A percentile compares a stretch with the other conserved stretches of the same genome.
These are phyloP conservation scores for Ciborinia camelliae DNA, from an alignment of 2,329 filamentous ascomycete species.

Conservation along the genomic window DNA sequence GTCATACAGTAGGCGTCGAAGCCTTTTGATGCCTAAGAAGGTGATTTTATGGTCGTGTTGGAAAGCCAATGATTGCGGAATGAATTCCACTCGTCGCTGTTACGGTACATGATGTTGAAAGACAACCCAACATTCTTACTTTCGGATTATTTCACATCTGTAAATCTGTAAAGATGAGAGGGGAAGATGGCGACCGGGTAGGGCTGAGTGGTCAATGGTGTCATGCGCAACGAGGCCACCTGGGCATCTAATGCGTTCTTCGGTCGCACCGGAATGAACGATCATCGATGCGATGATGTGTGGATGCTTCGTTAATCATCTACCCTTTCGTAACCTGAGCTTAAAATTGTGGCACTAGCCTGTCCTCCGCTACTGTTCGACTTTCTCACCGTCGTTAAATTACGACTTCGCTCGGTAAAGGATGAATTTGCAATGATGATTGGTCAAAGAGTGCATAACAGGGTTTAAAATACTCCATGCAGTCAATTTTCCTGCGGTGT, in stretches of 20 bases:
- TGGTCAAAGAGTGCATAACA: constrained; percentile 20
- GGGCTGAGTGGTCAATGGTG: constrained; percentile 26
- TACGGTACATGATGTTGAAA: background rate
- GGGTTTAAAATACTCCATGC: constrained; percentile 14
- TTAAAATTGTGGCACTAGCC: constrained; percentile 3
- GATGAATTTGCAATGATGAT: constrained; percentile 9
- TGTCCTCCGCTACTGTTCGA: constrained; percentile 15
- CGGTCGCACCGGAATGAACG: constrained; percentile 12
- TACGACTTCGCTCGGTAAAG: constrained; percentile 19
- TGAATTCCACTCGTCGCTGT: background rate
- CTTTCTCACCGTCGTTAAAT: constrained; percentile 22
- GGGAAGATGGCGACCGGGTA: constrained; percentile 25
- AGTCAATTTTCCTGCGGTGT: constrained; percentile 23
- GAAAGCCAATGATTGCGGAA: background rate
- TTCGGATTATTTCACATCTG: constrained; percentile 15
- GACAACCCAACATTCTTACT: constrained; percentile 2
- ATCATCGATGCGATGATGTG: constrained; percentile 1
- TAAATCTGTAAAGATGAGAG: constrained; percentile 16
- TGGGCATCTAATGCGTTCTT: constrained; percentile 13
- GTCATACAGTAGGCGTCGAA: constrained; percentile 3
- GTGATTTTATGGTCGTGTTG: background rate
- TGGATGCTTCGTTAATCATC: constrained; percentile 9
- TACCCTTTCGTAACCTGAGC: background rate
- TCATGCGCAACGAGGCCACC: constrained; percentile 19
- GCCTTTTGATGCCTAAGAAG: constrained; percentile 7